Conservation (phyloP, 139 green algal genomes). For the Penium margaritaceum region DNA sequence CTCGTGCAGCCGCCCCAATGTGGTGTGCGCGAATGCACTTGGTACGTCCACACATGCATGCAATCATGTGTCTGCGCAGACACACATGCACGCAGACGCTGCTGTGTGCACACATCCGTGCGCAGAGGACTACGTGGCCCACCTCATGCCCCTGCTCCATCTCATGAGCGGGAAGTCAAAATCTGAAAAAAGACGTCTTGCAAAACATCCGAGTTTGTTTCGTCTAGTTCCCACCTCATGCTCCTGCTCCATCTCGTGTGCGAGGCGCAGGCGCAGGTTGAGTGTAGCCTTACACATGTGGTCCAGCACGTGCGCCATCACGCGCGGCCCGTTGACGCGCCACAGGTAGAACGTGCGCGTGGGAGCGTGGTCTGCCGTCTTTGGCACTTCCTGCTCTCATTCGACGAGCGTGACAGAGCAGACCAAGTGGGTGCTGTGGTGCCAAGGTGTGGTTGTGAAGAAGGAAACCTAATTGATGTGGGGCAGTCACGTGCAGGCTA, state of each 20-base stretch:
- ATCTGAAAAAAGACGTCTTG: too few relatives aligned
- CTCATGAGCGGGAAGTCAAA: too few relatives aligned
- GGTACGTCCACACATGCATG: too few relatives aligned
- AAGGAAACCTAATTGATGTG: not conserved
- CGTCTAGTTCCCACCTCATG: too few relatives aligned
- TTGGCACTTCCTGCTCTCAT: slow-evolving; percentile 69
- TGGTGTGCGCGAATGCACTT: too few relatives aligned
- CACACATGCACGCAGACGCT: not conserved
- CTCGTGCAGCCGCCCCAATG: too few relatives aligned
- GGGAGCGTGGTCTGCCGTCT: slow-evolving; percentile 67
- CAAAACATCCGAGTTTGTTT: too few relatives aligned
- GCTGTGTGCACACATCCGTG: not conserved
- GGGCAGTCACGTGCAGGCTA: not conserved
- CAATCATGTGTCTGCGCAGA: not conserved
- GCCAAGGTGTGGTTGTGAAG: too few relatives aligned
- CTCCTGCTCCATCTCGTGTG: slow-evolving; percentile 56
- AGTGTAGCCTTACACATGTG: slow-evolving; percentile 48
- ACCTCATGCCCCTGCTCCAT: too few relatives aligned
- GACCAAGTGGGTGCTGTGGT: too few relatives aligned
- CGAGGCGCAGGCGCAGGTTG: slow-evolving; percentile 64
- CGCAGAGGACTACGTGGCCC: too few relatives aligned
- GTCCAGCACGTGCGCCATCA: slow-evolving; percentile 52
- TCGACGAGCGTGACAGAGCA: not conserved
- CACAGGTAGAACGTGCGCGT: slow-evolving; percentile 80
- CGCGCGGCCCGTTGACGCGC: slow-evolving; percentile 53